Evolutionary conservation across 1,139 yeast genomes (phyloP), one percentile per base, ranked within the genome.

Genomic region (Scheffersomyces titani): DNA sequence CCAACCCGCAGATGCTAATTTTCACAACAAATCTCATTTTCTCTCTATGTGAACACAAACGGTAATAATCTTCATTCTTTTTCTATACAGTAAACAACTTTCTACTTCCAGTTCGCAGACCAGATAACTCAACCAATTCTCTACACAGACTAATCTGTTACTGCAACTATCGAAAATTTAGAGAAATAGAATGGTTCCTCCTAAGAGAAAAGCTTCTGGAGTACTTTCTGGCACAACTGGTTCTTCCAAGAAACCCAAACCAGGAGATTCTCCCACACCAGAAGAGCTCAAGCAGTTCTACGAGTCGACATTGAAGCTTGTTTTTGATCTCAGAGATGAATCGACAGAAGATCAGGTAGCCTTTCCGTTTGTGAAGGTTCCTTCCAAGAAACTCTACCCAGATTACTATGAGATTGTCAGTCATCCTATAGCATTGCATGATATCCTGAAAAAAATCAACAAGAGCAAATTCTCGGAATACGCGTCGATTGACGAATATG

Each of bases 341-440:
- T 67, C 63, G 11, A 73, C 73, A 54, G 72, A 72, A 54, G 64
- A 76, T 50, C 65, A 63, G 53, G 66, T 85, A 44, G 80, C 81
- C 19, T 78, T 78, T 19, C 85, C 89, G 54, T 90, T 90, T 66
- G 69, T 85, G 56, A 85, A 86, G 64, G 75, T 91, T 49, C 97
- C 97, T 2, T 81, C 89, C 46, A 88, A 85, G 66, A 88, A 88
- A 63, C 75, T 84, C 47, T 92, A 90, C 63, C 97, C 98, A 0
- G 96, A 90, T 66, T 94, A 93, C 72, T 90, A 88, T 68, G 82
- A 85, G 55, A 78, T 88, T 58, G 85, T 90, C 45, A 71, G 72
- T 24, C 69, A 75, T n/a, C 96, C 97, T 3, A 83, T 90, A 9
- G 86, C 94, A 1, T 70, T 90, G 13, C 72, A 83, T 52, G 96